Evolutionary conservation across 257 asterid species (phyloP).

Genomic region (Hygrophila difformis): DNA sequence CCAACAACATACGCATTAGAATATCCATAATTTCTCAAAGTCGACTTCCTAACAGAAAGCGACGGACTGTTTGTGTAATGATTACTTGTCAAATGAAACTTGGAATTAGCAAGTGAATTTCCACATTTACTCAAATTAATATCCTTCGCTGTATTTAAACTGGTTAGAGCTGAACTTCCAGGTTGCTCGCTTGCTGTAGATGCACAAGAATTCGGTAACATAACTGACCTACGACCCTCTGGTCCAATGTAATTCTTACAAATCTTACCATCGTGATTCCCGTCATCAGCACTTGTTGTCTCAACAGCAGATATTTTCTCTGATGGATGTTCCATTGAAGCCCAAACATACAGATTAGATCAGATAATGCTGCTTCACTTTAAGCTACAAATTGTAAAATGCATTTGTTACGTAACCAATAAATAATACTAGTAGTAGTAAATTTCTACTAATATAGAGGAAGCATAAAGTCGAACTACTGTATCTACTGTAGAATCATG

Average conservation of each 20-base stretch:
- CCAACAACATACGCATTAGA: constrained; percentile 12
- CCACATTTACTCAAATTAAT: constrained; percentile 8
- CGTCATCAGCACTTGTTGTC: constrained; percentile 7
- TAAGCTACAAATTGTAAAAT: too few species aligned
- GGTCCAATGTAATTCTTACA: constrained; percentile 4
- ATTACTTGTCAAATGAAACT: constrained; percentile 8
- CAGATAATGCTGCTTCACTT: too few species aligned
- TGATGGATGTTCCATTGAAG: constrained; percentile 19
- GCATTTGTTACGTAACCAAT: too few species aligned
- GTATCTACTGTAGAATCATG: too few species aligned
- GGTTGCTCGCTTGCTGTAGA: constrained; percentile 13
- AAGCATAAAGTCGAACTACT: too few species aligned
- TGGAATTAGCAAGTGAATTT: constrained; percentile 8
- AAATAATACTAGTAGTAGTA: too few species aligned
- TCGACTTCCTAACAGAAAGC: constrained; percentile 13
- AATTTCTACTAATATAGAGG: too few species aligned
- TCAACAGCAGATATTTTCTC: constrained; percentile 19
- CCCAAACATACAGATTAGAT: constrained; percentile 3
- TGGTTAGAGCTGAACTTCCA: constrained; percentile 16
- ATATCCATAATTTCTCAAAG: constrained; percentile 13
- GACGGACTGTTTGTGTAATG: constrained; percentile 7
- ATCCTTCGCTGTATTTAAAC: constrained; percentile 9
- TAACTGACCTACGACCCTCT: neutral
- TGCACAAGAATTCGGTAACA: constrained; percentile 1
- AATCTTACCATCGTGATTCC: constrained; percentile 12